Base-by-base conservation (phyloP, 1,139 yeast species). In the Nakaseomyces nivariensis region DNA sequence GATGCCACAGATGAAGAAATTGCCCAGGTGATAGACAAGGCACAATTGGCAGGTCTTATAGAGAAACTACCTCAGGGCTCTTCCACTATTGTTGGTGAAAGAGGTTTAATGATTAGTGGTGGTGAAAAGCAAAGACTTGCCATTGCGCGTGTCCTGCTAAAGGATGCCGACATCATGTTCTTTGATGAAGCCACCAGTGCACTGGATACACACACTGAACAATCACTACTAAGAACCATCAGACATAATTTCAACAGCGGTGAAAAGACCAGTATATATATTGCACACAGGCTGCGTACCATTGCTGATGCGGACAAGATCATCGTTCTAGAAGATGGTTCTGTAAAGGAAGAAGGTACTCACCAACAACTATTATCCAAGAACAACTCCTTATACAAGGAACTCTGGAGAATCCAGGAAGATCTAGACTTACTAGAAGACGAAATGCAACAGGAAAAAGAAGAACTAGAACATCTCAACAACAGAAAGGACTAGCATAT, bases 111-210 rank as follows among this genome's bases (percentile, higher is more conserved):
- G 98, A 89, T 92, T 46, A 88, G 97, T 9, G 98, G 99, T 11
- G 99, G 99, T 51, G 98, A 92, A 67, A 90, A 94, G 65, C 99
- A 92, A 67, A 74, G 99, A 55, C 73, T 92, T 49, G 98, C 98
- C 0, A 88, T 92, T 58, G 94, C 97, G 0, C 74, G 99, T 57
- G 79, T 92, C 22, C 69, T 92, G 45, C 71, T 92, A 58, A 94
- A 94, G 68, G 75, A 78, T 54, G 81, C 97, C 0, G 94, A 95
- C 13, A 87, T 94, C 49, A 85, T 95, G 53, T 92, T 94, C 66
- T 89, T 92, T 57, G 98, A 94, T 64, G 98, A 92, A 65, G 97
- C 97, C 5, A 92, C 99, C 0, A 84, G 95, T 47, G 98, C 98
- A 0, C 74, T 92, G 48, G 99, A 92, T 66, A 92, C 98, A 4